Evolutionary conservation across 306 rosid genomes (phyloP), one percentile per base, ranked within the genome.

Genomic region (Casuarina glauca): DNA sequence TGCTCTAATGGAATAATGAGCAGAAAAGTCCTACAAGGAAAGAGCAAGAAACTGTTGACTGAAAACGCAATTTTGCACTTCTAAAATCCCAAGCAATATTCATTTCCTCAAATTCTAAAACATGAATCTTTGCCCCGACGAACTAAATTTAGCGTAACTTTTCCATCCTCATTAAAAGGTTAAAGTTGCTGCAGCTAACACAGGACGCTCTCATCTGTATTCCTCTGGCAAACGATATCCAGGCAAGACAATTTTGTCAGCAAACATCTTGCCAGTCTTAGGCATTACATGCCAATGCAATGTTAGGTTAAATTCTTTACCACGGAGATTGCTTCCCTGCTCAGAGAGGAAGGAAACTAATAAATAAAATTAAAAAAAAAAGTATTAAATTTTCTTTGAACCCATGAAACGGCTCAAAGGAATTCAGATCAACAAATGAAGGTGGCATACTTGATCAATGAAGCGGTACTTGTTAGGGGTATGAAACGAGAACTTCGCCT

Each of bases 281-380:
- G 99, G 99, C 99, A 95, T 95, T 46, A 93, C 93, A 72, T 95
- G 99, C 99, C 99, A 95, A 85, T 95, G 99, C 89, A 95, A 39
- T 39, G 99, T 93, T 82, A 95, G 76, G 91, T 95, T 95, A 79
- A 86, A 91, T 39, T 86, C 97, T 84, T 91, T 93, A 20, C 97
- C 94, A 3, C 94, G 90, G 74, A 93, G 85, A 86, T 93, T 93
- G 84, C 81, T 87, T 81, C 98, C 99, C 99, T 95, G 81, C 50
- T 79, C 51, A 80, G 9, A 12, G 32, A 19, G n/a, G 41, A 48
- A 15, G 43, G 19, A 67, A 80, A 48, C 32, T 0, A 26, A 26
- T 26, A 26, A 26, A 26, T 26, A 26, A 26, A 26, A n/a, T n/a
- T 26, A 26, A 26, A 26, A 39, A 13, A 52, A 53, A 45, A 63